phyloP scores from a whole-genome alignment of 176 grass and related monocot species.

The Rhynchospora pubera region DNA sequence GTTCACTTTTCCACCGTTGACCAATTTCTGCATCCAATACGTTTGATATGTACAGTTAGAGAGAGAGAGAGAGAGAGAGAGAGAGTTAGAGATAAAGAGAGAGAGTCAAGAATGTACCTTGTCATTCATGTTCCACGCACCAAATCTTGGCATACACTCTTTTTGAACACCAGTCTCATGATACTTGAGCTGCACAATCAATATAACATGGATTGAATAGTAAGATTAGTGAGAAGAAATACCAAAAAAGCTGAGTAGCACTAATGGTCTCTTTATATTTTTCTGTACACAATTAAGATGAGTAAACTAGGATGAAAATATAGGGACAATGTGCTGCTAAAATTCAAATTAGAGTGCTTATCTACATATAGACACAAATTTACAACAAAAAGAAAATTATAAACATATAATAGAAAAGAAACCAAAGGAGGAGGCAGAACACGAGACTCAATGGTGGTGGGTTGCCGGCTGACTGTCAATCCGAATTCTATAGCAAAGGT shows the following conservation, averaged over 20 bases:
- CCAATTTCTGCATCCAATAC: conserved; percentile 41
- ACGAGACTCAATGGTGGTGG: background rate
- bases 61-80: background rate
- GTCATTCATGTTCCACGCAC: background rate
- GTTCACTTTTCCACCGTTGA: conserved; percentile 45
- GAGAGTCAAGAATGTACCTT: background rate
- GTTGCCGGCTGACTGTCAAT: conserved; percentile 24
- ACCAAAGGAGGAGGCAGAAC: conserved; percentile 10
- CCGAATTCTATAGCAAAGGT: conserved; percentile 56
- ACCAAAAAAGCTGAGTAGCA: background rate
- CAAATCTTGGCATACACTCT: background rate
- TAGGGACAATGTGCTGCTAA: no score
- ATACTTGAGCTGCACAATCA: conserved; percentile 4
- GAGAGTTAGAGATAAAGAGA: no score
- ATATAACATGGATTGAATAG: background rate
- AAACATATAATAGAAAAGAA: background rate
- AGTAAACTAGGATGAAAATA: background rate
- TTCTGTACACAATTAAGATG: background rate
- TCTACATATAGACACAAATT: background rate
- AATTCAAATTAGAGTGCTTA: background rate
- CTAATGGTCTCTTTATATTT: background rate
- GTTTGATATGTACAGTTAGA: background rate
- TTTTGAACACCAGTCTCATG: conserved; percentile 1
- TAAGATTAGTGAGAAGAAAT: no score
- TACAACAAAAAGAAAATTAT: background rate